These are phyloP conservation scores for Linum usitatissimum DNA, from an alignment of 345 rosid genomes.

Conservation along the genomic window DNA sequence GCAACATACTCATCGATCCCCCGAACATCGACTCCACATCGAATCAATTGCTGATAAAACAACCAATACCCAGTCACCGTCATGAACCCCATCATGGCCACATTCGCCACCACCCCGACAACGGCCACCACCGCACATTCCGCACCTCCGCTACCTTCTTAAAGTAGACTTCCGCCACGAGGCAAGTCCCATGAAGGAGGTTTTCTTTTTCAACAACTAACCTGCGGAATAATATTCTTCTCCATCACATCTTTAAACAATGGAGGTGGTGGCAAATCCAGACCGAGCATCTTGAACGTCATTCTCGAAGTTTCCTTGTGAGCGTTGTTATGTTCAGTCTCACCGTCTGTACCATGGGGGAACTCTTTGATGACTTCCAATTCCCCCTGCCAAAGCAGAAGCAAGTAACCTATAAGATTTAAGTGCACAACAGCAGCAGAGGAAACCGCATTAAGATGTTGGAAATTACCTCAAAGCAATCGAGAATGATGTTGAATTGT, in stretches of 20 bases:
- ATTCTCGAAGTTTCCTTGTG: constrained; percentile 58
- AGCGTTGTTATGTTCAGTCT: constrained; percentile 16
- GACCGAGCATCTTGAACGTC: constrained; percentile 93
- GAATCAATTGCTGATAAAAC: constrained; percentile 30
- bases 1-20: not conserved
- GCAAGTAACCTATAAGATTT: not conserved
- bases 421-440: not conserved
- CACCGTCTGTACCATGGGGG: constrained; percentile 31
- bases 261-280: constrained; percentile 97
- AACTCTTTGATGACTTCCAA: constrained; percentile 75
- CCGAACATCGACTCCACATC: constrained; percentile 10
- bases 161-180: constrained; percentile 16
- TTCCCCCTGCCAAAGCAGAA: constrained; percentile 47
- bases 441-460: not conserved
- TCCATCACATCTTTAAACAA: constrained; percentile 98
- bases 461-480: constrained; percentile 75
- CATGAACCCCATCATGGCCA: constrained; percentile 23
- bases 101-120: constrained; percentile 8
- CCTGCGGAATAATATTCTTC: constrained; percentile 98
- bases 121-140: constrained; percentile 1
- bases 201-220: constrained; percentile 13
- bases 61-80: constrained; percentile 19
- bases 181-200: constrained; percentile 30
- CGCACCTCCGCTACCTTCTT: constrained; percentile 14
- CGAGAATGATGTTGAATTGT: constrained; percentile 64